Evolutionary conservation across 306 rosid species (phyloP).

Genomic region (Hippophae gyantsensis): DNA sequence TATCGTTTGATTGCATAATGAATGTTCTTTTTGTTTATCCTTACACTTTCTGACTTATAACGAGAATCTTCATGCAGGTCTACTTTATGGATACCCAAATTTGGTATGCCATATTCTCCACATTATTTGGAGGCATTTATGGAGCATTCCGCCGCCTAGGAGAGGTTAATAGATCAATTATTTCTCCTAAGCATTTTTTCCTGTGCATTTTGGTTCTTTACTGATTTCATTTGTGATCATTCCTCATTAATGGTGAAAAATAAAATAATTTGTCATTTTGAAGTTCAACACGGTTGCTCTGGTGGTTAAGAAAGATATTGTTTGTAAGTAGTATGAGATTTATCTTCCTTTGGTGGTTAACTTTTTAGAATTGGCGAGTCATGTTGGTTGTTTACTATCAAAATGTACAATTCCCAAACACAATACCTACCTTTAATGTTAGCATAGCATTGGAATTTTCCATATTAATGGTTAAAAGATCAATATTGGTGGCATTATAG

Average conservation of each 20-base stretch:
- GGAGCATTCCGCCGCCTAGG: conserved; percentile 98
- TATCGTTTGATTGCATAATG: conserved; percentile 1
- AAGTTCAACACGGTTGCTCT: too few species aligned
- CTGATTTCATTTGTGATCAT: not conserved
- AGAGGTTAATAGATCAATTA: conserved; percentile 48
- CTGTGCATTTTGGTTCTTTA: conserved; percentile 1
- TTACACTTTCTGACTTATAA: not conserved
- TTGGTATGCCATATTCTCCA: conserved; percentile 97
- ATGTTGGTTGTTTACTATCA: too few species aligned
- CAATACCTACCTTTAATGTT: too few species aligned
- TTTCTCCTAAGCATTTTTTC: not conserved
- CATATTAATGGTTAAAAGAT: too few species aligned
- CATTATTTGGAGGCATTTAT: conserved; percentile 91
- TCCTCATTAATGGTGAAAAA: not conserved
- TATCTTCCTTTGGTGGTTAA: too few species aligned
- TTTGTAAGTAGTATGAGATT: too few species aligned
- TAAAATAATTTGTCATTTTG: not conserved
- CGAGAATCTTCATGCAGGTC: conserved; percentile 37
- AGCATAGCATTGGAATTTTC: too few species aligned
- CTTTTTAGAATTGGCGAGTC: too few species aligned
- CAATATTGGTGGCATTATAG: not conserved
- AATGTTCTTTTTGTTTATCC: not conserved
- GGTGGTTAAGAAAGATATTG: too few species aligned
- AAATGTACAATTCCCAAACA: too few species aligned
- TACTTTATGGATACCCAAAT: conserved; percentile 97